These are phyloP conservation scores for Neovahlkampfia damariscottae DNA, from an alignment of 78 protist genomes.

Conservation along the genomic window DNA sequence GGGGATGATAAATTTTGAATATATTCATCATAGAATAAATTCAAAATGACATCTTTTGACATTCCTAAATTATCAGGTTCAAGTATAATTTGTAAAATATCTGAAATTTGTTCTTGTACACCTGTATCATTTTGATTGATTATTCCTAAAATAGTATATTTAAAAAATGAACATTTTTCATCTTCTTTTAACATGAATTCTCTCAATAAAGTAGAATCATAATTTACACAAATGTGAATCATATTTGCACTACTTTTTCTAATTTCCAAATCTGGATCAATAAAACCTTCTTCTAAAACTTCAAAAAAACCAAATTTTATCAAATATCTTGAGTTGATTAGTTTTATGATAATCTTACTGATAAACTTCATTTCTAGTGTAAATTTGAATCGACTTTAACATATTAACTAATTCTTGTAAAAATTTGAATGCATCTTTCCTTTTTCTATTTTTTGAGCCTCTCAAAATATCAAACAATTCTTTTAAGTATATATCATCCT, in stretches of 20 bases:
- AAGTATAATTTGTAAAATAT: conserved; percentile 29
- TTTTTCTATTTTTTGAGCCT: neutral
- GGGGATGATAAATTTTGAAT: neutral
- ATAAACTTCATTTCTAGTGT: neutral
- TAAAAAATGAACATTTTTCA: too few species aligned
- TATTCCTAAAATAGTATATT: too few species aligned
- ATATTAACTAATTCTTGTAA: neutral
- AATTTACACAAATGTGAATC: too few species aligned
- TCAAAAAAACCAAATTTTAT: conserved; percentile 8
- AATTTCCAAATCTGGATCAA: too few species aligned
- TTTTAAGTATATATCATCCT: conserved; percentile 29
- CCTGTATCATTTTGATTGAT: conserved; percentile 36
- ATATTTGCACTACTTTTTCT: too few species aligned
- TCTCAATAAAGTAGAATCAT: too few species aligned
- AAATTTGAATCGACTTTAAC: neutral
- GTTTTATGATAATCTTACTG: too few species aligned
- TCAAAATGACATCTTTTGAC: too few species aligned
- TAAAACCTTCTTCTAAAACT: too few species aligned
- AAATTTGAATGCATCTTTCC: conserved; percentile 6
- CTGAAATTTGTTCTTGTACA: conserved; percentile 37
- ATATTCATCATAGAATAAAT: too few species aligned
- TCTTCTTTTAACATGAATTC: too few species aligned
- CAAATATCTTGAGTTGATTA: neutral
- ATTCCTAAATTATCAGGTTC: too few species aligned
- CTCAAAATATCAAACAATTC: conserved; percentile 22